Evolutionary conservation across 441 rosid species (phyloP), one percentile per base, ranked within the genome.

Genomic region (Adansonia madagascariensis): DNA sequence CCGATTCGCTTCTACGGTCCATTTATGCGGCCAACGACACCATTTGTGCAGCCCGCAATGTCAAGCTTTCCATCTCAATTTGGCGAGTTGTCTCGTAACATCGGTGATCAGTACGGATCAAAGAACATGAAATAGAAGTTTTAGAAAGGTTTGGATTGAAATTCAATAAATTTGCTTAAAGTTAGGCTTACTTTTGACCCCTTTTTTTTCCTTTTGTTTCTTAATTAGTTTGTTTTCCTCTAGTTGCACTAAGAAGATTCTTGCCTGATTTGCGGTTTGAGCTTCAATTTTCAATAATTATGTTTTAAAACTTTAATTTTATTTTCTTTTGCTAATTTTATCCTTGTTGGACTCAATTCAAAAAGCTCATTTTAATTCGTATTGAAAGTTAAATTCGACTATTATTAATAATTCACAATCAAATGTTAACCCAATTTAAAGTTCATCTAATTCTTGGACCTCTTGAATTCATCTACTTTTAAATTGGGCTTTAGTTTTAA

Each of bases 1-100:
- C 75, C 75, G 3, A 14, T 52, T 56, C 22, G 52, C 35, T 39
- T 55, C 63, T 56, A 57, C 11, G 50, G 35, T 56, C 65, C 49
- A 12, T 9, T 73, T 18, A 60, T 59, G 62, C 35, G 6, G 31
- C 75, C 75, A 39, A 55, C 17, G 50, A 3, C 31, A 31, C n/a
- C 22, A 1, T 17, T 14, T 35, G 8, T 14, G 52, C 50, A 11
- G 5, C 8, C 39, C 18, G 1, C 65, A 15, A 3, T 41, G 66
- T 11, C 18, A 9, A 57, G 65, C 53, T 55, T 73, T 11, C 17
- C 50, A 8, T 56, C 53, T 66, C 71, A 43, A 10, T 9, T 20
- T 24, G 18, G 18, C 2, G 17, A 57, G 2, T 12, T 18, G 9
- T 17, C 5, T 53, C 31, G 10, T 71, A 59, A 71, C n/a, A 11